A percentile compares a stretch with the other conserved stretches of the same genome.
Conservation (phyloP, 2,329 filamentous ascomycete species). For the Fragosphaeria purpurea region DNA sequence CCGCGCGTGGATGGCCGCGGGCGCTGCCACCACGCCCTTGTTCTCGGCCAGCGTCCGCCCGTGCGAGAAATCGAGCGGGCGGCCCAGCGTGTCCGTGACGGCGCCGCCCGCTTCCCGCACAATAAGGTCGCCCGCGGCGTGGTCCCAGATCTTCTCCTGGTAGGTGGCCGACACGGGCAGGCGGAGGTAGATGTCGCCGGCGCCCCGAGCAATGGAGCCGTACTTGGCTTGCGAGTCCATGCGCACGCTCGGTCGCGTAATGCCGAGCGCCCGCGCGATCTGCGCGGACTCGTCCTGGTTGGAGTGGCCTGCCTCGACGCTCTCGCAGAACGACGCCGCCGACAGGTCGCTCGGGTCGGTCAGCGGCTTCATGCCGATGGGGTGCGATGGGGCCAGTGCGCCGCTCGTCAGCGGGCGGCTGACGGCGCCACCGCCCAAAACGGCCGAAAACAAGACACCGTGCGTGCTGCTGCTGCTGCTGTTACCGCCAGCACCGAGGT, state of each 20-base stretch:
- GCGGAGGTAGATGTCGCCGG: conserved; percentile 88
- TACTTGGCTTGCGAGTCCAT: conserved; percentile 99
- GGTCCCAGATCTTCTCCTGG: conserved; percentile 99
- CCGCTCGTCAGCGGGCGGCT: conserved; percentile 59
- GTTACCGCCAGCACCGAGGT: conserved; percentile 63
- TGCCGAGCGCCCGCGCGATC: conserved; percentile 76
- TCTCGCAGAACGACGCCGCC: conserved; percentile 89
- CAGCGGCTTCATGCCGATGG: conserved; percentile 65
- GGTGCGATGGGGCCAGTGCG: conserved; percentile 40
- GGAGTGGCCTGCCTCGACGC: conserved; percentile 87
- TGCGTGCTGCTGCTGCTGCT: conserved; percentile 64
- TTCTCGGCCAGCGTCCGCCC: conserved; percentile 82
- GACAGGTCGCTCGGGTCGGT: conserved; percentile 46
- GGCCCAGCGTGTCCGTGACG: conserved; percentile 83
- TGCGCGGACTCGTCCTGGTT: conserved; percentile 77
- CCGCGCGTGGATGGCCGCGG: conserved; percentile 60
- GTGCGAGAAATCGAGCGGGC: conserved; percentile 72
- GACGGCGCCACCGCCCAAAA: conserved; percentile 69
- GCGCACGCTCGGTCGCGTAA: conserved; percentile 78
- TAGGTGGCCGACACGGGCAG: conserved; percentile 73
- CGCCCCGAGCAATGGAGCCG: conserved; percentile 84
- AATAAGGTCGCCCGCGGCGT: conserved; percentile 88
- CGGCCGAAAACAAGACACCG: conserved; percentile 81
- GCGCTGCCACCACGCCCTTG: conserved; percentile 88
- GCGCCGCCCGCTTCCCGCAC: conserved; percentile 87